Evolutionary conservation across 345 rosid genomes (phyloP).

Genomic region (Eucalyptus curtisii): DNA sequence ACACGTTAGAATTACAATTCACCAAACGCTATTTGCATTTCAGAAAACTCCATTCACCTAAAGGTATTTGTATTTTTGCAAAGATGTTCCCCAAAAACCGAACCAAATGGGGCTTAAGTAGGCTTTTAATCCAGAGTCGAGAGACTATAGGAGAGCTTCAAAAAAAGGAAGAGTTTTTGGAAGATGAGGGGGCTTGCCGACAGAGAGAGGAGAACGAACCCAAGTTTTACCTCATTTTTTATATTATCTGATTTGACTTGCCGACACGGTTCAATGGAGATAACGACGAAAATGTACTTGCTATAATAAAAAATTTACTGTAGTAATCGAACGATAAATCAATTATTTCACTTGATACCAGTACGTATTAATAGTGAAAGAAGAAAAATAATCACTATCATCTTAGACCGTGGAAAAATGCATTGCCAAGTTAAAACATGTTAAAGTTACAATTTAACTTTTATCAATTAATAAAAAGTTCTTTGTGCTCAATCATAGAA

Average conservation of each 20-base stretch:
- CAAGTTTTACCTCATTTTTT: rapidly evolving
- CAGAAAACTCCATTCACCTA: no score
- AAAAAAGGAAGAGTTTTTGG: no score
- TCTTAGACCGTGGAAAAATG: not conserved
- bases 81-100: no score
- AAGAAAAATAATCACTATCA: not conserved
- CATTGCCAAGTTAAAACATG: not conserved
- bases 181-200: no score
- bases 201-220: no score
- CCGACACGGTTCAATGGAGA: not conserved
- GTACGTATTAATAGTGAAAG: not conserved
- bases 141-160: no score
- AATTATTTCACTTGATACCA: rapidly evolving
- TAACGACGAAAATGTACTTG: not conserved
- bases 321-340: not conserved
- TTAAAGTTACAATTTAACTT: not conserved
- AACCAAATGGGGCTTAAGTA: no score
- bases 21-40: no score
- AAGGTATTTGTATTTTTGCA: no score
- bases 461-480: not conserved
- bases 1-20: no score
- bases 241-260: no score
- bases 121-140: rapidly evolving
- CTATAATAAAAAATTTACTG: rapidly evolving
- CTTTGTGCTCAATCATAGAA: not conserved